Percentiles rank a stretch among this genome's conserved stretches.
phyloP scores from a whole-genome alignment of 2,329 filamentous ascomycete species.

The Coleophoma eucalyptorum region DNA sequence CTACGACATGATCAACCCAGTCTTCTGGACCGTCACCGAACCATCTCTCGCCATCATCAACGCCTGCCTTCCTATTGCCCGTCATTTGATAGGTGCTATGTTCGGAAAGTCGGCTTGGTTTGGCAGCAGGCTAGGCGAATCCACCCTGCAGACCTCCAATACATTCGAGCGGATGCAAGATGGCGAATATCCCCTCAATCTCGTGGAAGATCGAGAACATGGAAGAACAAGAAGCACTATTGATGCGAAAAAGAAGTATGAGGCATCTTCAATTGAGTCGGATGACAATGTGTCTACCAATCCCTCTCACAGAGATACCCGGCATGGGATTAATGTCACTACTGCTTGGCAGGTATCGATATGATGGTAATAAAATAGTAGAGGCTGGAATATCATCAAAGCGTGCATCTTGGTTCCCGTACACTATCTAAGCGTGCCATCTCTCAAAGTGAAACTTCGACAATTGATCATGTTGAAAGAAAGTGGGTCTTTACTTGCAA shows the following conservation, averaged over 20 bases:
- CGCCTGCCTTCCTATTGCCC: constrained; percentile 2
- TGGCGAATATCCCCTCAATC: background rate
- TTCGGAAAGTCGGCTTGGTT: background rate
- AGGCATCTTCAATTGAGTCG: background rate
- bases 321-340: background rate
- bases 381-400: too few relatives aligned
- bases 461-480: too few relatives aligned
- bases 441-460: too few relatives aligned
- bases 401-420: too few relatives aligned
- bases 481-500: constrained; percentile 6
- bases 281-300: background rate
- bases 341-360: background rate
- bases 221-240: background rate
- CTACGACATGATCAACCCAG: constrained; percentile 16
- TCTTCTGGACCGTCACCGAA: constrained; percentile 16
- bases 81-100: background rate
- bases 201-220: background rate
- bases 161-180: background rate
- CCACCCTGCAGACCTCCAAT: background rate
- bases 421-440: too few relatives aligned
- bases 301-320: too few relatives aligned
- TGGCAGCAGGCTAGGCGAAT: background rate
- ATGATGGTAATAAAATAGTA: too few relatives aligned
- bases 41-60: constrained; percentile 2
- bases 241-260: background rate